phyloP scores from a whole-genome alignment of 2,329 filamentous ascomycete genomes.

The Exophiala bonariae region DNA sequence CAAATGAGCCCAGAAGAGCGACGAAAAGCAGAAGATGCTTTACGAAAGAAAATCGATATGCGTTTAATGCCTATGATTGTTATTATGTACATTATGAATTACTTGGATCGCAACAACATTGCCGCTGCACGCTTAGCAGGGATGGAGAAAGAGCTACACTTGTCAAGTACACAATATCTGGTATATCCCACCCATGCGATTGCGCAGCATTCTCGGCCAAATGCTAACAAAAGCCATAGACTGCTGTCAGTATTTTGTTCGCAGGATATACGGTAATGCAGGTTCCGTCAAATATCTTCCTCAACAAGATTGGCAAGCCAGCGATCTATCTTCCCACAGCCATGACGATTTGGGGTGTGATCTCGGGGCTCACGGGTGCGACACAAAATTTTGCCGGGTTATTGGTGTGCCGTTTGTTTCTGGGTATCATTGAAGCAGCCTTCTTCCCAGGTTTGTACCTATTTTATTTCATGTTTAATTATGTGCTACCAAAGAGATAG shows the following conservation, averaged over 20 bases:
- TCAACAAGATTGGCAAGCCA: conserved; percentile 42
- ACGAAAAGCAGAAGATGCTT: conserved; percentile 52
- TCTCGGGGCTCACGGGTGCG: conserved; percentile 36
- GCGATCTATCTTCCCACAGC: conserved; percentile 44
- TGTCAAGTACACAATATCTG: conserved; percentile 17
- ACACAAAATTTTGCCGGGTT: conserved; percentile 43
- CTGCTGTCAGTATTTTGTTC: conserved; percentile 46
- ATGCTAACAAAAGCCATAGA: too few species aligned
- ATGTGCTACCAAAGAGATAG: too few species aligned
- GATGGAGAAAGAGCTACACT: conserved; percentile 45
- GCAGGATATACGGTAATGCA: conserved; percentile 67
- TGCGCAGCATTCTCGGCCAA: background rate
- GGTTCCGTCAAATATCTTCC: conserved; percentile 31
- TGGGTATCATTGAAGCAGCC: conserved; percentile 39
- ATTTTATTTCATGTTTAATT: conserved; percentile 43
- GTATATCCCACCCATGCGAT: background rate
- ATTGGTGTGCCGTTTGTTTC: conserved; percentile 42
- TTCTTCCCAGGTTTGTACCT: conserved; percentile 62
- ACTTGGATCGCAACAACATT: conserved; percentile 63
- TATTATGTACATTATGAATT: conserved; percentile 76
- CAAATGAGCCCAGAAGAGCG: conserved; percentile 50
- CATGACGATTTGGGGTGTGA: conserved; percentile 38
- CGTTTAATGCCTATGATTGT: conserved; percentile 69
- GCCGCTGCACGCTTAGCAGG: conserved; percentile 56
- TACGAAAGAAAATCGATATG: conserved; percentile 70